Conservation (phyloP, 78 protist genomes). For the Ministeria vibrans region DNA sequence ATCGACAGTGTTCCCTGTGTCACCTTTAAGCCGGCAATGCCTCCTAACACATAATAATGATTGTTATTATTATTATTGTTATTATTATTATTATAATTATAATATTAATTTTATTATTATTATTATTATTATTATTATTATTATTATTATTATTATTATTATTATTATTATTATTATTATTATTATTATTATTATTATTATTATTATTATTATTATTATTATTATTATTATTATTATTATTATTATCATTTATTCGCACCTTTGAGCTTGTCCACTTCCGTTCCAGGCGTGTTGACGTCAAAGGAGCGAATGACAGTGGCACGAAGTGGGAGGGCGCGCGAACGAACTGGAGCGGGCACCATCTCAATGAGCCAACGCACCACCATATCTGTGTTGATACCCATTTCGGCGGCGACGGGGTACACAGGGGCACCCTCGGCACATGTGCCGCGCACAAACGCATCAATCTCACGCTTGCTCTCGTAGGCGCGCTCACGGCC, state of each 20-base stretch:
- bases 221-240: no score
- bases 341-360: slow-evolving; percentile 94
- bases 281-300: slow-evolving; percentile 99
- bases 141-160: no score
- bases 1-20: slow-evolving; percentile 87
- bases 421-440: slow-evolving; percentile 96
- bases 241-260: no score
- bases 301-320: slow-evolving; percentile 98
- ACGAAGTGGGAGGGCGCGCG: slow-evolving; percentile 79
- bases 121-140: no score
- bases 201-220: no score
- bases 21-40: slow-evolving; percentile 99
- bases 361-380: slow-evolving; percentile 80
- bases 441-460: slow-evolving; percentile 63
- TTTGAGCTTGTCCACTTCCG: slow-evolving; percentile 76
- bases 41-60: no score
- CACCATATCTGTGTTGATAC: slow-evolving; percentile 95
- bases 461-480: slow-evolving; percentile 67
- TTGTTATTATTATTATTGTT: no score
- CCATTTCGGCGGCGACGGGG: slow-evolving; percentile 98
- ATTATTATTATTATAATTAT: no score
- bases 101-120: no score
- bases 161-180: no score
- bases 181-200: no score
- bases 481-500: slow-evolving; percentile 71